Evolutionary conservation across 148 eudicot genomes (phyloP).

Genomic region (Arbutus unedo): DNA sequence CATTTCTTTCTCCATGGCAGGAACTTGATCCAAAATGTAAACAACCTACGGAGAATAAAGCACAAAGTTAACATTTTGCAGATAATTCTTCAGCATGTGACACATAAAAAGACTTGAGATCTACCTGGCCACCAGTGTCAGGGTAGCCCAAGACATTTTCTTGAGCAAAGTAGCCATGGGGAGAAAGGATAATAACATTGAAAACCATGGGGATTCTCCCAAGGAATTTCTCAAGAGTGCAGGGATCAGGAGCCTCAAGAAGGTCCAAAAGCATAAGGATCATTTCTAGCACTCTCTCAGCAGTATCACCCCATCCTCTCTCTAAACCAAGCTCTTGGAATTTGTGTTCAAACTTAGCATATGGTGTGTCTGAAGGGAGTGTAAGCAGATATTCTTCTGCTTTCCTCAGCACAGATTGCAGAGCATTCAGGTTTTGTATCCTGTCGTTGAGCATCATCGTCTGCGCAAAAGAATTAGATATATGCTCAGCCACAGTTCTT

Average conservation of each 20-base stretch:
- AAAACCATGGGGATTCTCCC: slow-evolving; percentile 93
- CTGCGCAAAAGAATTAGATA: slow-evolving; percentile 33
- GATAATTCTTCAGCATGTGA: too few species aligned
- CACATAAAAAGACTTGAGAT: neutral
- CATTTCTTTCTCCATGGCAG: slow-evolving; percentile 98
- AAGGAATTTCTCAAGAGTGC: slow-evolving; percentile 88
- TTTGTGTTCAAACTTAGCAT: slow-evolving; percentile 74
- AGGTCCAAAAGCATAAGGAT: slow-evolving; percentile 82
- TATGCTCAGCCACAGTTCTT: slow-evolving; percentile 1
- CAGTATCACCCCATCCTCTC: slow-evolving; percentile 96
- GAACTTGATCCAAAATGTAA: slow-evolving; percentile 98
- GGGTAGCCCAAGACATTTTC: slow-evolving; percentile 94
- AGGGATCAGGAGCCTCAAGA: slow-evolving; percentile 94
- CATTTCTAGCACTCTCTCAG: slow-evolving; percentile 81
- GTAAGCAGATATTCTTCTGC: slow-evolving; percentile 77
- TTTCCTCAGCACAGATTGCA: slow-evolving; percentile 69
- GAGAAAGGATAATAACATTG: slow-evolving; percentile 95
- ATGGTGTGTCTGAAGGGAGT: slow-evolving; percentile 66
- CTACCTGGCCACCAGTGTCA: slow-evolving; percentile 96
- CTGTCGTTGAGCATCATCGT: slow-evolving; percentile 92
- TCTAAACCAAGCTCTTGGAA: slow-evolving; percentile 92
- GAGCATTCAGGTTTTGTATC: slow-evolving; percentile 62
- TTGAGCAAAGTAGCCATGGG: slow-evolving; percentile 98
- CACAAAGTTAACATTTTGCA: neutral
- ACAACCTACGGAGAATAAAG: slow-evolving; percentile 50